Percentiles rank a stretch among this genome's conserved stretches.
Evolutionary conservation across 148 eudicot genomes (phyloP).

Genomic region (Camellia lanceoleosa): DNA sequence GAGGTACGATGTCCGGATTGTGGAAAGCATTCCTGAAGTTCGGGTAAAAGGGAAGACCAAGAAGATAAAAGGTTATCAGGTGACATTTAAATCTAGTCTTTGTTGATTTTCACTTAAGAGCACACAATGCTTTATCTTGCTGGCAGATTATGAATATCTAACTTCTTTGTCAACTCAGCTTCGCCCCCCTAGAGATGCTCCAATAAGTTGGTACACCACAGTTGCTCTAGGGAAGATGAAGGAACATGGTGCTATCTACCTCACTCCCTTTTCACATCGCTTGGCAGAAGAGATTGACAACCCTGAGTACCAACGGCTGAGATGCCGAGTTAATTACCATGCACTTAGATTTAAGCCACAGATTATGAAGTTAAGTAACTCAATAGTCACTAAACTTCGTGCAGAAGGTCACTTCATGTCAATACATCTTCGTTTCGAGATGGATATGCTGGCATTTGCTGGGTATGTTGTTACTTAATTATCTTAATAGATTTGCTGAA

Average conservation of each 20-base stretch:
- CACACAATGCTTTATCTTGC: neutral
- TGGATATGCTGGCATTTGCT: conserved; percentile 95
- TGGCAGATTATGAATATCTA: neutral
- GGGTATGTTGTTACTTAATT: conserved; percentile 54
- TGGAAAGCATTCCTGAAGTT: conserved; percentile 68
- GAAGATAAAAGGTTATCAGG: conserved; percentile 82
- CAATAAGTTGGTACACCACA: conserved; percentile 85
- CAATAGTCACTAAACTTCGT: conserved; percentile 68
- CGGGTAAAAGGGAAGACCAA: conserved; percentile 72
- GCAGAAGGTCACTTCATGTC: conserved; percentile 90
- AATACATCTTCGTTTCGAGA: conserved; percentile 96
- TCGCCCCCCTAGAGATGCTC: conserved; percentile 90
- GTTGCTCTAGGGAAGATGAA: conserved; percentile 83
- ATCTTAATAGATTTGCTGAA: neutral
- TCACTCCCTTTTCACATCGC: conserved; percentile 94
- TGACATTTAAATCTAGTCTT: conserved; percentile 2
- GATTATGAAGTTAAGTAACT: conserved; percentile 73
- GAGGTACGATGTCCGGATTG: conserved; percentile 69
- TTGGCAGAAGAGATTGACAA: conserved; percentile 86
- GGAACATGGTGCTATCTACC: conserved; percentile 83
- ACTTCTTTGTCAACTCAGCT: conserved; percentile 43
- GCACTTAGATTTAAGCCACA: conserved; percentile 85
- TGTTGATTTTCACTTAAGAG: conserved; percentile 6
- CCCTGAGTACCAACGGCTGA: conserved; percentile 81
- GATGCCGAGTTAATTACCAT: conserved; percentile 93